Conservation (phyloP, 345 rosid species). For the Aquilaria yunnanensis region DNA sequence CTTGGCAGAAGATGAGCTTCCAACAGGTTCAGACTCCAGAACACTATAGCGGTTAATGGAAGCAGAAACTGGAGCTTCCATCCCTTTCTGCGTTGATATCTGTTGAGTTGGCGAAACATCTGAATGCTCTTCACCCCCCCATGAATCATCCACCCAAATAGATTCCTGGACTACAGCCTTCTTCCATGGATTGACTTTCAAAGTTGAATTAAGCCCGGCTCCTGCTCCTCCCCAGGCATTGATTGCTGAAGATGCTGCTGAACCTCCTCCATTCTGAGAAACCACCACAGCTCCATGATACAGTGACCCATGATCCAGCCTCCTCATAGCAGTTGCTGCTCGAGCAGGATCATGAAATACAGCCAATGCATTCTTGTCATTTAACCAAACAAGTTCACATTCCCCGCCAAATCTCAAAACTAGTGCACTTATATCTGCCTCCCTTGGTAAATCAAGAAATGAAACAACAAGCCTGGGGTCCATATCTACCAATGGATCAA, state of each 20-base stretch:
- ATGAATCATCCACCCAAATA: constrained; percentile 48
- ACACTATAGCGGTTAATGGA: constrained; percentile 66
- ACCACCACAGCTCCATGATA: constrained; percentile 67
- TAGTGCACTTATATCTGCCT: constrained; percentile 71
- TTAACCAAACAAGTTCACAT: constrained; percentile 89
- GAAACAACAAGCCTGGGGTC: constrained; percentile 92
- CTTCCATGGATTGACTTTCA: constrained; percentile 78
- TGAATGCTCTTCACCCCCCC: constrained; percentile 56
- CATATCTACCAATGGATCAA: constrained; percentile 86
- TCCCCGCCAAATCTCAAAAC: constrained; percentile 96
- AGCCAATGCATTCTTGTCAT: constrained; percentile 89
- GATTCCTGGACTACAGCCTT: constrained; percentile 63
- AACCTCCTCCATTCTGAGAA: constrained; percentile 34
- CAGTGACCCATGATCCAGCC: constrained; percentile 82
- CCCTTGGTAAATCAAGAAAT: constrained; percentile 84
- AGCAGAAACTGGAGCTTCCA: constrained; percentile 45
- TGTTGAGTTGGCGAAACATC: constrained; percentile 30
- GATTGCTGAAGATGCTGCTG: constrained; percentile 23
- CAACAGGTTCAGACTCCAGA: constrained; percentile 40
- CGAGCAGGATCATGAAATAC: constrained; percentile 85
- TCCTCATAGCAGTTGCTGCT: constrained; percentile 99
- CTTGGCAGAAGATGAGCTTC: constrained; percentile 27
- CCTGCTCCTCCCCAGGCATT: constrained; percentile 62
- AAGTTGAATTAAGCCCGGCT: constrained; percentile 15
- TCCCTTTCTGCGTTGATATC: constrained; percentile 42